Evolutionary conservation across 2,329 filamentous ascomycete genomes (phyloP), one percentile per base, ranked within the genome.

Genomic region (Boeremia lycopersici): DNA sequence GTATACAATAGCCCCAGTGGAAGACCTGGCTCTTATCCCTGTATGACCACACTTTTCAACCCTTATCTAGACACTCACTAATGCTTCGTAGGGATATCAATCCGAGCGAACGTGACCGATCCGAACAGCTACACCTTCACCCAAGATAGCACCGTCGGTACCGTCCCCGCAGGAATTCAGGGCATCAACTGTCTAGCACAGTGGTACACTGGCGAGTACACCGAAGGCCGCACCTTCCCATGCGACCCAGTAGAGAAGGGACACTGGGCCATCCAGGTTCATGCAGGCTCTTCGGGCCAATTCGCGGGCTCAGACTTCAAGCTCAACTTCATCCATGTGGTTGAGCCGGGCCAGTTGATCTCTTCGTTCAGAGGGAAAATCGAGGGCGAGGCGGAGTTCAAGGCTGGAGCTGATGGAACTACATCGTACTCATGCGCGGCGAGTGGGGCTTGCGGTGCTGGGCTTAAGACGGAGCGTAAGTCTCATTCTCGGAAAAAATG

Each of bases 71-170:
- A 30, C 15, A 11, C 28, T 9, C 10, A 31, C 11, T 48, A 10
- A 34, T 5, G 8, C 9, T 2, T 6, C 30, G 55, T 61, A 15
- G 70, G 67, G 65, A 43, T 48, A 2, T 51, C 41, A 9, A 60
- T 72, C 45, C 58, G 45, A 15, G 64, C 65, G 30, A 62, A 59
- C 44, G 50, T 71, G n/a, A 68, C 61, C 7, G 68, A 72, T 25
- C 65, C 69, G 4, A 71, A 72, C 45, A 53, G 53, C 8, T 55
- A 62, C 56, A 59, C 53, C 44, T 51, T 68, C 15, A 46, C 26
- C 8, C 12, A 33, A 13, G 57, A 57, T 12, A 43, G 44, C 12
- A 45, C n/a, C 6, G 15, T 40, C 2, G 60, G 65, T 6, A 60
- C 49, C 12, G 45, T 64, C 3, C 62, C 69, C 1, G 61, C 53